Base-by-base conservation (phyloP, 345 rosid genomes). In the Pugionium dolabratum region DNA sequence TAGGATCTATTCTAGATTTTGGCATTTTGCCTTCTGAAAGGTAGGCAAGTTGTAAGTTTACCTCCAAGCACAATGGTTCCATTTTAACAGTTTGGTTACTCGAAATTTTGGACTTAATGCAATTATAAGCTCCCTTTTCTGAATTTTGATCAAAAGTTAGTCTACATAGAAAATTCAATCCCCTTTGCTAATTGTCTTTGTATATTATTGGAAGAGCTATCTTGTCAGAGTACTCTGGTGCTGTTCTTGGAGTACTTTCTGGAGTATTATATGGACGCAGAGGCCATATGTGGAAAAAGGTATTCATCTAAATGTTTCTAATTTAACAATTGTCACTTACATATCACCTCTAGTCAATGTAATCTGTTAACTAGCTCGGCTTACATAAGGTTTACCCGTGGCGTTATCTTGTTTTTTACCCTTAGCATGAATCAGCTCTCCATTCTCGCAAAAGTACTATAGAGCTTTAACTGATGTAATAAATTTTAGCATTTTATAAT, bases 191-290 rank as follows among this genome's bases (percentile, higher is more conserved):
- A 50, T 31, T 59, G 4, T 36, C 53, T 62, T 33, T 62, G 59
- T 47, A 25, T 7, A 33, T 47, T 75, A 49, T 45, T 72, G 74
- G 46, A 59, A 94, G 99, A 74, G 86, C 91, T 74, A 82, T 94
- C 76, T 73, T 94, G 84, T 86, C 87, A 29, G 99, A 94, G 84
- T 94, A 94, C 80, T 90, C 99, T 63, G 99, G 99, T 59, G 97
- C 99, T 69, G 83, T 85, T 66, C 99, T 94, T 75, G 99, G 97
- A 70, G 97, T 90, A 42, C 80, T 94, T 61, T 94, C 99, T 70
- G 99, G 92, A 7, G 86, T 83, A 50, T 75, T 94, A 36, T 90
- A 86, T 83, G 93, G 99, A 47, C 83, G 84, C 60, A 82, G 75
- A 72, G 86, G 85, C 56, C 82, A 83, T 47, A 68, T 90, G 6